Evolutionary conservation across 192 early-diverging fungal genomes (phyloP), one percentile per base, ranked within the genome.

Genomic region (Rhizophagus sp.): DNA sequence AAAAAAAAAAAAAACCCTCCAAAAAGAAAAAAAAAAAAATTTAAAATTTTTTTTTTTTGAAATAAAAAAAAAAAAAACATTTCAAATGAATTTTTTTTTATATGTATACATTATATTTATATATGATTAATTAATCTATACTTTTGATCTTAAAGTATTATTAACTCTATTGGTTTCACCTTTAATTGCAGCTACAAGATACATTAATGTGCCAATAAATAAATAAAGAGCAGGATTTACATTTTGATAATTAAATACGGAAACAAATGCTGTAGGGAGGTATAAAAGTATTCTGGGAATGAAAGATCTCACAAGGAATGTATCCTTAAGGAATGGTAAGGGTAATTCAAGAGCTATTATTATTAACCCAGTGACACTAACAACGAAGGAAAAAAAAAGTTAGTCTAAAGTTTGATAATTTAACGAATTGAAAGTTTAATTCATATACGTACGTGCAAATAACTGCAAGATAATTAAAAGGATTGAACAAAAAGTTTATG

Each of bases 181-280:
- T 30, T 68, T 68, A 4, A 52, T 4, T 5, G 34, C 7, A 19
- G 77, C 77, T 2, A 0, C 22, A 22, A 49, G 33, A 50, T 79
- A 79, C 78, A 79, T 79, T 7, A 71, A 15, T 24, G 33, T 15
- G 2, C 68, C 30, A 6, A 79, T 79, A 2, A 41, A 24, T 34
- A 79, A 52, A 63, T 79, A 79, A 24, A 79, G 34, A 27, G 13
- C 78, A 0, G 78, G 78, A 62, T 79, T 79, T 7, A 79, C 78
- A 39, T 79, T 79, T 79, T 79, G 78, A 62, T 79, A 79, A 44
- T 79, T 62, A 24, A 79, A 41, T n/a, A 79, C 36, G 4, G 78
- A 79, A 13, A 79, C 3, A 4, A 17, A 49, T n/a, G 39, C 7
- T 19, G 72, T 39, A 6, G 52, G 27, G 7, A 69, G 0, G 30